Evolutionary conservation across 768 basidiomycete genomes (phyloP).

Genomic region (Sporobolomyces pararoseus): DNA sequence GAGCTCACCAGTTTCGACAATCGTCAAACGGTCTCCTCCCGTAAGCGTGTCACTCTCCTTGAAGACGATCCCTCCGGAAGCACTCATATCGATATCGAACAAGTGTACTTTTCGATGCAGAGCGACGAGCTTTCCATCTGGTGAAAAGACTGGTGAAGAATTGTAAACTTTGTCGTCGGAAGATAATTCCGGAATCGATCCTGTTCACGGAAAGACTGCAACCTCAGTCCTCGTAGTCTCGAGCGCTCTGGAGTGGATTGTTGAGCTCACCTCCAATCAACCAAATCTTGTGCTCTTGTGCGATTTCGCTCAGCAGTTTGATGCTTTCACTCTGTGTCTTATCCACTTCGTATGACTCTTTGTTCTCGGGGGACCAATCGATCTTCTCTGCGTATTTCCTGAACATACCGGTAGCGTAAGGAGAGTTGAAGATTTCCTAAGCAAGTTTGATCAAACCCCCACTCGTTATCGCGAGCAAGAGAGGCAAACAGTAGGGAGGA

Average conservation of each 20-base stretch:
- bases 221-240: too few relatives aligned
- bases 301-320: slow-evolving; percentile 71
- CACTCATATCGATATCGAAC: slow-evolving; percentile 88
- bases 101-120: slow-evolving; percentile 91
- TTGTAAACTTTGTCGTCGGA: slow-evolving; percentile 72
- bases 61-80: slow-evolving; percentile 79
- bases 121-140: slow-evolving; percentile 49
- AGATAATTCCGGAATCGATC: slow-evolving; percentile 87
- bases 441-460: too few relatives aligned
- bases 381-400: slow-evolving; percentile 53
- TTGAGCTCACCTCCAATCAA: slow-evolving; percentile 73
- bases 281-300: slow-evolving; percentile 75
- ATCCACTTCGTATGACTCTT: slow-evolving; percentile 58
- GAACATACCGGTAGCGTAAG: slow-evolving; percentile 48
- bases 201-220: slow-evolving; percentile 51
- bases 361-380: slow-evolving; percentile 54
- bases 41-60: slow-evolving; percentile 58
- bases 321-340: slow-evolving; percentile 69
- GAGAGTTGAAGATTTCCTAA: slow-evolving; percentile 54
- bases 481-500: too few relatives aligned
- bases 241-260: not conserved
- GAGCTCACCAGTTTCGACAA: slow-evolving; percentile 74
- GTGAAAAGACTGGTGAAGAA: slow-evolving; percentile 56
- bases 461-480: too few relatives aligned
- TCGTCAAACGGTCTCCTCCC: slow-evolving; percentile 67